Percentiles rank a stretch among this genome's conserved stretches.
These are phyloP conservation scores for Ailanthus altissimus DNA, from an alignment of 345 rosid genomes.

Conservation along the genomic window DNA sequence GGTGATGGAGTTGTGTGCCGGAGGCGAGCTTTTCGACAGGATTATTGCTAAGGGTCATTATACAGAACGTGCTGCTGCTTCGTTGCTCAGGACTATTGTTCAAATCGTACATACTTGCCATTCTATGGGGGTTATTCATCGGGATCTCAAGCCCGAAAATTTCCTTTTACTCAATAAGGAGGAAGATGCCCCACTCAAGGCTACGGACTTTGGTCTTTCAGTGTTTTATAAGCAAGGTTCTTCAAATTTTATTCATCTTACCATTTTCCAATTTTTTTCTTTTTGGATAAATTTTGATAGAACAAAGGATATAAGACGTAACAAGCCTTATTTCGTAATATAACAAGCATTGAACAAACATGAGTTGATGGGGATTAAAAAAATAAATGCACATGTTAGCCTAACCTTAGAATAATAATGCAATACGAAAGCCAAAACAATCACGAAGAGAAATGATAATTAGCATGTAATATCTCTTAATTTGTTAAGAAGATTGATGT, in stretches of 20 bases:
- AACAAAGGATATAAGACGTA: too few species aligned
- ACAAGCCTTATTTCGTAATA: too few species aligned
- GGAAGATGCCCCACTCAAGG: conserved; percentile 84
- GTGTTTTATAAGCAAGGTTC: conserved; percentile 91
- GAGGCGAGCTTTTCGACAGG: conserved; percentile 89
- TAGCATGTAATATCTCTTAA: neutral
- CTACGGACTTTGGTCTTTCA: conserved; percentile 87
- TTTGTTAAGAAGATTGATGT: neutral
- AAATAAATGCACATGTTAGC: too few species aligned
- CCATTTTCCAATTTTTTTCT: neutral
- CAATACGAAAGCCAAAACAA: too few species aligned
- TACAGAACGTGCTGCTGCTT: conserved; percentile 88
- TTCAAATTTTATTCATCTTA: neutral
- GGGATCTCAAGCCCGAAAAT: conserved; percentile 96
- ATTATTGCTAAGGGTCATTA: conserved; percentile 94
- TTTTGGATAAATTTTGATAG: neutral
- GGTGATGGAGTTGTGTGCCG: conserved; percentile 95
- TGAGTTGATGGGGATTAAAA: too few species aligned
- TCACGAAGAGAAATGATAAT: too few species aligned
- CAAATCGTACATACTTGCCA: conserved; percentile 88
- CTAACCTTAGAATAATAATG: too few species aligned
- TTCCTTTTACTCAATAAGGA: conserved; percentile 75
- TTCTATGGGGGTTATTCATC: conserved; percentile 93
- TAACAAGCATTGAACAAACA: too few species aligned
- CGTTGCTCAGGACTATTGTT: conserved; percentile 78